Evolutionary conservation across 2,329 filamentous ascomycete genomes (phyloP).

Genomic region (Penicillium sp.): DNA sequence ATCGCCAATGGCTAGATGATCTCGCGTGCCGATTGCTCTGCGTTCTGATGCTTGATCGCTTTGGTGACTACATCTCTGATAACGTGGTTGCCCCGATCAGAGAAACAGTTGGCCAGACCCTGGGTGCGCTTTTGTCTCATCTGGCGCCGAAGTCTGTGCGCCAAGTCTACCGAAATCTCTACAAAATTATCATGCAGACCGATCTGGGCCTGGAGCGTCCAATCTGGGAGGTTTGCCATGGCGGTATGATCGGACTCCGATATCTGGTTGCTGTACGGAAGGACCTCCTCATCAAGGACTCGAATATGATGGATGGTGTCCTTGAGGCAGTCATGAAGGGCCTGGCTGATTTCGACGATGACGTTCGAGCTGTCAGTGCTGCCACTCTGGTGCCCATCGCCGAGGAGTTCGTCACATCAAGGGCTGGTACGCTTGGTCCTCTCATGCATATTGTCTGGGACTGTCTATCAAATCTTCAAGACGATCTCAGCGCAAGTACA

Average conservation of each 20-base stretch:
- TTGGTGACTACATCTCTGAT: constrained; percentile 97
- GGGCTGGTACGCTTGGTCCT: constrained; percentile 74
- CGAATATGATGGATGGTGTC: constrained; percentile 87
- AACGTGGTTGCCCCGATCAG: constrained; percentile 95
- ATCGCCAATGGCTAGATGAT: constrained; percentile 88
- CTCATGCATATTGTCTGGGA: constrained; percentile 97
- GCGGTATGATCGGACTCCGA: constrained; percentile 94
- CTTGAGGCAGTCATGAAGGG: constrained; percentile 94
- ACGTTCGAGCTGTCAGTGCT: constrained; percentile 94
- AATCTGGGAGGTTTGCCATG: constrained; percentile 94
- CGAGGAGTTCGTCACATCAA: constrained; percentile 87
- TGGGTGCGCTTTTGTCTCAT: constrained; percentile 86
- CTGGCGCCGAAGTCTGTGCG: constrained; percentile 79
- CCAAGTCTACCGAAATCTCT: constrained; percentile 80
- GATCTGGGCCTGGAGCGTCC: constrained; percentile 74
- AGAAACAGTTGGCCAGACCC: constrained; percentile 91
- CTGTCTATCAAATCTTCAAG: constrained; percentile 92
- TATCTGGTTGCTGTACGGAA: constrained; percentile 96
- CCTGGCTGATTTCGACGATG: constrained; percentile 86
- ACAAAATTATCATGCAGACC: constrained; percentile 89
- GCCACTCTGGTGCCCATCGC: constrained; percentile 97
- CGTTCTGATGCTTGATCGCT: constrained; percentile 95
- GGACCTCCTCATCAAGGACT: constrained; percentile 83
- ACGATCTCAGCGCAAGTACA: constrained; percentile 95
- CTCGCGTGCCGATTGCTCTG: constrained; percentile 93